Evolutionary conservation across 2,329 filamentous ascomycete genomes (phyloP), one percentile per base, ranked within the genome.

Genomic region (Anisogramma anomala): DNA sequence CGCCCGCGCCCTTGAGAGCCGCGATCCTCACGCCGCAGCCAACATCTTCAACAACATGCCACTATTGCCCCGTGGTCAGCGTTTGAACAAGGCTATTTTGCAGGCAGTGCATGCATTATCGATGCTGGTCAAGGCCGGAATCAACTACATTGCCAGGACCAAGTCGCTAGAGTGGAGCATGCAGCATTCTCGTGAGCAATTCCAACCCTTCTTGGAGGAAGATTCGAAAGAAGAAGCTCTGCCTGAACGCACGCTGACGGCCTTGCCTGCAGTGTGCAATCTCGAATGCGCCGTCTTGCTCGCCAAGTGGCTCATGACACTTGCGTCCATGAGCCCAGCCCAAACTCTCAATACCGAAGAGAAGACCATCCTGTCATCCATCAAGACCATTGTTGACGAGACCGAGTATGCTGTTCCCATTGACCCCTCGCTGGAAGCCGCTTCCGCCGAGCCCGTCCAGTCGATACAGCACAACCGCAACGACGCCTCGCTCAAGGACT

Each of bases 31-130:
- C 34, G 56, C 73, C 20, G 78, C 84, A 46, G 78, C 78, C 1
- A 67, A 68, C 27, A 71, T 75, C 1, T 69, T 84, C 47, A 68
- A 68, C 40, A 67, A 71, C 35, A 72, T 73, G 14, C 74, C 77
- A 1, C 62, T 72, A 19, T 66, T 81, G 9, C 65, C 72, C 15
- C 68, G 79, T 38, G 78, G 71, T 39, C 62, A 70, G 15, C 71
- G 74, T 23, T 66, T 82, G 18, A 76, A 74, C 25, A 65, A 77
- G 33, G 79, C 79, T 1, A 71, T 83, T 0, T 69, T 81, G 20
- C 79, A 84, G 51, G 75, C 77, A 1, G 74, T 79, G 20, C 79
- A 83, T 53, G 78, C 79, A 0, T 61, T 84, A 26, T 79, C 77
- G 3, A 77, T 82, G 63, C 62, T 79, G 18, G 74, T 81, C 44